A percentile compares a stretch with the other conserved stretches of the same genome.
phyloP scores from a whole-genome alignment of 495 filamentous ascomycete species.

The Pyrenopolyporus hunteri region DNA sequence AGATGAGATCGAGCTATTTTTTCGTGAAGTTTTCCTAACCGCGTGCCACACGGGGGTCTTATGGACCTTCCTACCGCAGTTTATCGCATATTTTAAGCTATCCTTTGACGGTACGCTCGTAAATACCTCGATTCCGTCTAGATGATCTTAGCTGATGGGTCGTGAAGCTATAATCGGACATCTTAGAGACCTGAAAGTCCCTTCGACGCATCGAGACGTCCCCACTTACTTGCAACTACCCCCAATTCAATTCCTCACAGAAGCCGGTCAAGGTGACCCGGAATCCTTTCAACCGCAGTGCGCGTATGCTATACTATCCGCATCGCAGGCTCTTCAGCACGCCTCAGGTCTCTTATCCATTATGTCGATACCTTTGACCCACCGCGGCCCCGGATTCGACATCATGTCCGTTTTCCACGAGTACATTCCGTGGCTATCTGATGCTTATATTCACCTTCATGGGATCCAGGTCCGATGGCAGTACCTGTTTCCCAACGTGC shows the following conservation, averaged over 20 bases:
- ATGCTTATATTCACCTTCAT: slow-evolving; percentile 43
- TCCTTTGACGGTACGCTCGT: slow-evolving; percentile 47
- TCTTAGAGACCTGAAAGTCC: slow-evolving; percentile 12
- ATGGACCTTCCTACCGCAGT: slow-evolving; percentile 52
- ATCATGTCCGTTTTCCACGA: slow-evolving; percentile 37
- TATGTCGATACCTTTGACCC: slow-evolving; percentile 40
- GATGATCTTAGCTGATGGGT: slow-evolving; percentile 20
- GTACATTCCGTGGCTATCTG: slow-evolving; percentile 45
- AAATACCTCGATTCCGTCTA: slow-evolving; percentile 7
- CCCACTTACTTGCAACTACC: slow-evolving; percentile 33
- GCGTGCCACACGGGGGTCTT: slow-evolving; percentile 46
- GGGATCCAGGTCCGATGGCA: slow-evolving; percentile 38
- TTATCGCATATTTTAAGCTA: slow-evolving; percentile 53
- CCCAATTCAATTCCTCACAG: slow-evolving; percentile 25
- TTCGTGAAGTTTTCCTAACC: slow-evolving; percentile 50
- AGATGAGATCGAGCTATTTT: slow-evolving; percentile 58
- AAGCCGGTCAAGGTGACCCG: background rate
- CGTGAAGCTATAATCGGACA: slow-evolving; percentile 18
- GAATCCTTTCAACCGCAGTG: slow-evolving; percentile 33
- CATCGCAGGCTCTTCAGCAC: slow-evolving; percentile 42
- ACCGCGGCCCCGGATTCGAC: slow-evolving; percentile 15
- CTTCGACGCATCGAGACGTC: slow-evolving; percentile 24
- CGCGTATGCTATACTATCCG: slow-evolving; percentile 29
- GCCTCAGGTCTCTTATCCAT: slow-evolving; percentile 42
- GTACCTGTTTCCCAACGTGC: slow-evolving; percentile 24